A percentile compares a stretch with the other conserved stretches of the same genome.
These are phyloP conservation scores for Kluyveromyces sp. DNA, from an alignment of 1,139 yeast species.

Conservation along the genomic window DNA sequence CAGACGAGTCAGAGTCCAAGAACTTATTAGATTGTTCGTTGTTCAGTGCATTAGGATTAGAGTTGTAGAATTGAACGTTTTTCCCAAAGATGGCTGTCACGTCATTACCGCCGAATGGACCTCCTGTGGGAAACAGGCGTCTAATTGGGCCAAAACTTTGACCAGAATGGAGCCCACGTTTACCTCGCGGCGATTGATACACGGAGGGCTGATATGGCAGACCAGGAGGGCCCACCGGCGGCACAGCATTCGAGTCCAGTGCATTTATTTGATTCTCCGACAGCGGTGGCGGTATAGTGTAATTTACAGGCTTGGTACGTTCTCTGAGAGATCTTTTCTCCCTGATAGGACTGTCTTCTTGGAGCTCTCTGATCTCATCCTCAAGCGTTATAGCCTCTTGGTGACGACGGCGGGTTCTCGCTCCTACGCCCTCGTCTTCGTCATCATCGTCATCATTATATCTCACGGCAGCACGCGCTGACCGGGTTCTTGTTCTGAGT, in stretches of 20 bases:
- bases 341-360: conserved; percentile 34
- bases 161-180: conserved; percentile 25
- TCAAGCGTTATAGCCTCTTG: conserved; percentile 24
- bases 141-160: conserved; percentile 39
- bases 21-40: conserved; percentile 19
- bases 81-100: conserved; percentile 69
- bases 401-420: conserved; percentile 6
- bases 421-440: background rate
- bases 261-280: conserved; percentile 41
- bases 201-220: conserved; percentile 24
- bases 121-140: conserved; percentile 86
- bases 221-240: conserved; percentile 11
- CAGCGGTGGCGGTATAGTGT: conserved; percentile 82
- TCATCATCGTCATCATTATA: conserved; percentile 9
- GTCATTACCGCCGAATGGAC: conserved; percentile 94
- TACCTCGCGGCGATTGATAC: conserved; percentile 30
- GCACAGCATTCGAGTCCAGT: conserved; percentile 18
- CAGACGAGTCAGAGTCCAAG: conserved; percentile 65
- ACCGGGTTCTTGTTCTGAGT: conserved; percentile 13
- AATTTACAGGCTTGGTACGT: conserved; percentile 64
- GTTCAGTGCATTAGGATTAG: conserved; percentile 34
- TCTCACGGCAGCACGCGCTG: conserved; percentile 12
- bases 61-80: conserved; percentile 44
- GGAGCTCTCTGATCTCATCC: conserved; percentile 39
- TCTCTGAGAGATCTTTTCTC: conserved; percentile 65